Base-by-base conservation (phyloP, 768 basidiomycete genomes). In the Lentinula sp. region DNA sequence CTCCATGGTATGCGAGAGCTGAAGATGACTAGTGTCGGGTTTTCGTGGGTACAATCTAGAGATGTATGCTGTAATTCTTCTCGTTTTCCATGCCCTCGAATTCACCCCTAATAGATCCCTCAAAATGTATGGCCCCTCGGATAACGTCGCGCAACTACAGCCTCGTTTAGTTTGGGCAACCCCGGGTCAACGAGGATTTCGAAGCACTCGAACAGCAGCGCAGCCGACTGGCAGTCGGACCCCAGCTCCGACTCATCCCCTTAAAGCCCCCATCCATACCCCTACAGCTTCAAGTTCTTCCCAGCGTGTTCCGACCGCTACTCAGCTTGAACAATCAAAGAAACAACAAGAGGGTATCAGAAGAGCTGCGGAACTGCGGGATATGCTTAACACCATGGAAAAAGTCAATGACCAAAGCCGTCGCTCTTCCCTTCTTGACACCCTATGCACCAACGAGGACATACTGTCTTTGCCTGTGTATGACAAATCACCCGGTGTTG, bases 361-460 rank as follows among this genome's bases (percentile, higher is more conserved):
- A 49, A 90, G 83, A 66, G 91, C 91, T 0, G 74, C 77, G 2
- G 90, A 93, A 67, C 82, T 94, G 28, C 77, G 71, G 53, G 76
- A 85, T 61, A 84, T 90, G 75, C 71, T 94, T 13, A 79, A 74
- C 46, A 82, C 72, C 32, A 76, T 94, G 10, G 90, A 91, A 68
- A 90, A 86, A 69, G 87, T 94, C 2, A 84, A 90, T 62, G 87
- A 92, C 57, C 90, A 91, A 67, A 81, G 80, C 20, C 80, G 91
- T 39, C 85, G 93, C 8, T 77, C 78, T 50, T 87, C 87, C 7
- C 72, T 93, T 20, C 76, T 93, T 0, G 90, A 93, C 67, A 81
- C 81, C 0, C 70, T 93, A 33, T 87, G 86, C 65, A 77, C 84
- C 7, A 79, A 76, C 6, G 85, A 86, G 33, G 93, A 96, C 70